A percentile compares a stretch with the other conserved stretches of the same genome.
These are phyloP conservation scores for Neurospora sp. DNA, from an alignment of 495 filamentous ascomycete genomes.

Conservation along the genomic window DNA sequence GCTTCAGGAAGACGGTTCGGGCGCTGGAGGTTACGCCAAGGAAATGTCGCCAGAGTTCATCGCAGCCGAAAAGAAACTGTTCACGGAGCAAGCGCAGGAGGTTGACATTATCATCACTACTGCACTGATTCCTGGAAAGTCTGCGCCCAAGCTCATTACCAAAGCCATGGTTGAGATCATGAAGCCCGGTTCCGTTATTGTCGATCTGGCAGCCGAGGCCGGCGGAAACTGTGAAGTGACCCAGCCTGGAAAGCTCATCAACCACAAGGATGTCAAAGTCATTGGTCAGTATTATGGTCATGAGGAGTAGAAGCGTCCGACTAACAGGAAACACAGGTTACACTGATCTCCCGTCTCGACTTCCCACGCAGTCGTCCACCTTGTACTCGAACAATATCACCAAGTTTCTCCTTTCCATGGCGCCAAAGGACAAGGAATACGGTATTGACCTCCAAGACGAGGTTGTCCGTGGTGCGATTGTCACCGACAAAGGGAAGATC, in stretches of 20 bases:
- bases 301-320: not conserved
- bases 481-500: conserved; percentile 62
- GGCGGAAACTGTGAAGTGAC: conserved; percentile 76
- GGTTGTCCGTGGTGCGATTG: conserved; percentile 69
- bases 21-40: conserved; percentile 72
- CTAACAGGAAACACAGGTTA: conserved; percentile 42
- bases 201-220: conserved; percentile 71
- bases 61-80: conserved; percentile 78
- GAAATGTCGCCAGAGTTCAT: conserved; percentile 86
- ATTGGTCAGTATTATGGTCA: conserved; percentile 45
- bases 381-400: conserved; percentile 83
- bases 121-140: conserved; percentile 66
- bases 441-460: conserved; percentile 68
- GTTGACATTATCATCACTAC: conserved; percentile 86
- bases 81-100: conserved; percentile 67
- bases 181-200: conserved; percentile 73
- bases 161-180: conserved; percentile 67
- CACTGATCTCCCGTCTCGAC: conserved; percentile 68
- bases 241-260: conserved; percentile 52
- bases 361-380: conserved; percentile 73
- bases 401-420: conserved; percentile 69
- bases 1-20: conserved; percentile 72
- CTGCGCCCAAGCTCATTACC: conserved; percentile 68
- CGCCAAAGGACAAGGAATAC: conserved; percentile 61
- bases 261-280: conserved; percentile 64